phyloP scores from a whole-genome alignment of 768 basidiomycete species.

The Mrakia hoshinonis region DNA sequence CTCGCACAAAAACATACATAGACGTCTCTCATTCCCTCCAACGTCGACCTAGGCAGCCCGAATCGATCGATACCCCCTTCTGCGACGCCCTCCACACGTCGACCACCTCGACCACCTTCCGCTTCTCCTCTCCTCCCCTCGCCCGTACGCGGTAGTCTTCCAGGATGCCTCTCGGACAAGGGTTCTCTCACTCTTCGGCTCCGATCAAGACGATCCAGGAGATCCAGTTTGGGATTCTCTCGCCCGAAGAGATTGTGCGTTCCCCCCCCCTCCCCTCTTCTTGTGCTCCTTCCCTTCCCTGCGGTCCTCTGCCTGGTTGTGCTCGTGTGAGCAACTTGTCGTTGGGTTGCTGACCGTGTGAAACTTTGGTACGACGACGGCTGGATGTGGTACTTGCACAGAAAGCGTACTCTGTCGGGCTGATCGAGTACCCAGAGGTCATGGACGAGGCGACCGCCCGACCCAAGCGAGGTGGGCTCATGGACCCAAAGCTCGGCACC shows the following conservation, averaged over 20 bases:
- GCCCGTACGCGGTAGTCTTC: neutral
- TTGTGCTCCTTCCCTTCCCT: constrained; percentile 39
- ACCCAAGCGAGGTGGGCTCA: constrained; percentile 85
- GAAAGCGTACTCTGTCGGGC: constrained; percentile 98
- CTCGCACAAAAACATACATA: neutral
- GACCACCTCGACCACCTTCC: neutral
- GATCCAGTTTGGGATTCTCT: constrained; percentile 97
- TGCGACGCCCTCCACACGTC: neutral
- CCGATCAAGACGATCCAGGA: constrained; percentile 93
- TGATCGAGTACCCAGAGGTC: constrained; percentile 96
- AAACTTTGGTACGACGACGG: neutral
- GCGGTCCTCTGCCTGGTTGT: neutral
- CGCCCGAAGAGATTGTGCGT: constrained; percentile 95
- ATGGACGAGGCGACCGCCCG: constrained; percentile 90
- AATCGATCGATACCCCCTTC: neutral
- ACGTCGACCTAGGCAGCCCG: neutral
- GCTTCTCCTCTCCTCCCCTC: neutral
- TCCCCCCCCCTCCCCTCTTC: neutral
- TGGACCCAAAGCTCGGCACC: constrained; percentile 97
- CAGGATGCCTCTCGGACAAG: constrained; percentile 27
- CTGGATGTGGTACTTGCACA: constrained; percentile 38
- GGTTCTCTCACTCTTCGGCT: constrained; percentile 68
- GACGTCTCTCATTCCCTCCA: neutral
- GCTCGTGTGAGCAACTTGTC: neutral
- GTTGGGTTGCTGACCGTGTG: neutral